These are phyloP conservation scores for Metschnikowia shivogae DNA, from an alignment of 805 yeast species.

Conservation along the genomic window DNA sequence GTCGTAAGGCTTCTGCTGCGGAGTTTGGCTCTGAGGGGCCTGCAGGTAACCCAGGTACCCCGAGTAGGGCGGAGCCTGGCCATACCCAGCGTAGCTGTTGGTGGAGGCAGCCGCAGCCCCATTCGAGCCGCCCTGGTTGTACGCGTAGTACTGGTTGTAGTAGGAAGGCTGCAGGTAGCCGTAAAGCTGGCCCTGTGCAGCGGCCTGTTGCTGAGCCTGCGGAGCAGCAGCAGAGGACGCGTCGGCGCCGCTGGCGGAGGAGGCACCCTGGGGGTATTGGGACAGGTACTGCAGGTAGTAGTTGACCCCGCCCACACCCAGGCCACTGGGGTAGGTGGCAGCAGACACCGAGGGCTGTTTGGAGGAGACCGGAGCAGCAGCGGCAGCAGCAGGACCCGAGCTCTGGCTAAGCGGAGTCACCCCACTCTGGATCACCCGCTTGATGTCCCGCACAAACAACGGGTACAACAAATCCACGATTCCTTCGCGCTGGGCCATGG, in stretches of 20 bases:
- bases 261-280: slow-evolving; percentile 13
- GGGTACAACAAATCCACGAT: slow-evolving; percentile 35
- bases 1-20: slow-evolving; percentile 14
- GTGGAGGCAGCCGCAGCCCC: slow-evolving; percentile 6
- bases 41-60: slow-evolving; percentile 15
- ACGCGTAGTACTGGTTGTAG: slow-evolving; percentile 44
- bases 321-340: slow-evolving; percentile 7
- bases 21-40: slow-evolving; percentile 10
- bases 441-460: slow-evolving; percentile 60
- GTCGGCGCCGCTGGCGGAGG: slow-evolving; percentile 6
- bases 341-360: slow-evolving; percentile 8
- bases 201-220: slow-evolving; percentile 12
- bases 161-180: slow-evolving; percentile 20
- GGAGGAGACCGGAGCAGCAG: slow-evolving; percentile 6
- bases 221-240: slow-evolving; percentile 11
- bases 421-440: slow-evolving; percentile 46
- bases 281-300: slow-evolving; percentile 19
- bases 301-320: slow-evolving; percentile 6
- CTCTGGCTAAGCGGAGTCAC: slow-evolving; percentile 31
- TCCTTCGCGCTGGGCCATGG: slow-evolving; percentile 78
- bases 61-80: slow-evolving; percentile 17
- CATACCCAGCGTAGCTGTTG: slow-evolving; percentile 16
- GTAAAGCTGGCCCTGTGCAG: slow-evolving; percentile 15
- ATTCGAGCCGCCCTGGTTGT: slow-evolving; percentile 27
- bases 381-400: slow-evolving; percentile 7